Evolutionary conservation across 352 stramenopile genomes (phyloP).

Genomic region (Albugo laibachii): DNA sequence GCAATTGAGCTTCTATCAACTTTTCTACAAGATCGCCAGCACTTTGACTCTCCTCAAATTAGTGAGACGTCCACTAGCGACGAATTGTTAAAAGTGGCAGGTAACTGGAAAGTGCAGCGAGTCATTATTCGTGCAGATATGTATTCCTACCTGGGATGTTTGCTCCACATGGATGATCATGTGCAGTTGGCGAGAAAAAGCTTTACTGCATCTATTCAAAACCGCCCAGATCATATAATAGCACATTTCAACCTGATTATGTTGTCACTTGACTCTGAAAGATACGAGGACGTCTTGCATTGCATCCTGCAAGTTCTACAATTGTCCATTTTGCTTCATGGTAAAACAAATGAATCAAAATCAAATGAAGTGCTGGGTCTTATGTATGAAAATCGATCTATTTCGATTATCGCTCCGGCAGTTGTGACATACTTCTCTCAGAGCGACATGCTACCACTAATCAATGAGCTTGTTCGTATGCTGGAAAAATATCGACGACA

Average conservation of each 20-base stretch:
- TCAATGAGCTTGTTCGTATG: conserved; percentile 9
- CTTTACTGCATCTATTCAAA: conserved; percentile 13
- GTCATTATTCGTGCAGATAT: conserved; percentile 20
- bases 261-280: conserved; percentile 12
- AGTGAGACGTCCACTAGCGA: background rate
- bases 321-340: conserved; percentile 3
- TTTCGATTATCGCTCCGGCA: conserved; percentile 10
- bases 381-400: conserved; percentile 12
- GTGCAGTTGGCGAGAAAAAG: conserved; percentile 6
- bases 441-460: conserved; percentile 2
- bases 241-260: conserved; percentile 28
- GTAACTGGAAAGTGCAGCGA: conserved; percentile 14
- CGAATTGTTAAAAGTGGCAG: background rate
- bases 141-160: conserved; percentile 13
- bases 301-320: conserved; percentile 15
- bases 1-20: conserved; percentile 14
- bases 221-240: conserved; percentile 18
- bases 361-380: conserved; percentile 3
- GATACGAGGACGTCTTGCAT: conserved; percentile 21
- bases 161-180: conserved; percentile 21
- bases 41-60: conserved; percentile 6
- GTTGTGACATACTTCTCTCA: conserved; percentile 1
- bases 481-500: conserved; percentile 20
- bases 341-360: background rate
- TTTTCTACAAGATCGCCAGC: conserved; percentile 17